phyloP scores from a whole-genome alignment of 306 rosid species.

The Rosa chinensis region DNA sequence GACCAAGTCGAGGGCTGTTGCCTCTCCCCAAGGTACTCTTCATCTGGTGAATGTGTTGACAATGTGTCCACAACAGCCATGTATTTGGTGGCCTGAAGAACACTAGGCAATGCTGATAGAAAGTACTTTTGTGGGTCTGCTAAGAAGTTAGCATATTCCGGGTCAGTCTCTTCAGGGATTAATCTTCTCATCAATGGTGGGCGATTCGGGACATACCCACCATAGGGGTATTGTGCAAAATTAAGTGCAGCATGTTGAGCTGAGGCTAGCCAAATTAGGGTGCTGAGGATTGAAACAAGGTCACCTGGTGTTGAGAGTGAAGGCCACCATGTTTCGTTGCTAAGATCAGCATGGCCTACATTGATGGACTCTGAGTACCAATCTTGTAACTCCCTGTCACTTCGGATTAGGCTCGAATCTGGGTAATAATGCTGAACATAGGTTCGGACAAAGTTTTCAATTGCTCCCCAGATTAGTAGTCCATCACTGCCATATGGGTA shows the following conservation, averaged over 20 bases:
- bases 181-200: constrained; percentile 84
- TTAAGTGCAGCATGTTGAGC: constrained; percentile 99
- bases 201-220: constrained; percentile 90
- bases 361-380: constrained; percentile 89
- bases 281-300: constrained; percentile 64
- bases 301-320: constrained; percentile 51
- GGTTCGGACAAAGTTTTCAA: constrained; percentile 70
- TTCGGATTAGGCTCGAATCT: constrained; percentile 42
- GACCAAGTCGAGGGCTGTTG: constrained; percentile 74
- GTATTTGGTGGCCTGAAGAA: constrained; percentile 59
- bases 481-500: constrained; percentile 94
- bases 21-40: constrained; percentile 92
- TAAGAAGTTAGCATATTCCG: constrained; percentile 54
- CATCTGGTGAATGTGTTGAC: constrained; percentile 89
- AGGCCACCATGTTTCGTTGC: constrained; percentile 85
- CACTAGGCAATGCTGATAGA: constrained; percentile 65
- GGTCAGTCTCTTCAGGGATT: constrained; percentile 75
- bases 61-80: constrained; percentile 95
- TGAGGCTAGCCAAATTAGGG: constrained; percentile 81
- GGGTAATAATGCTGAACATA: constrained; percentile 82
- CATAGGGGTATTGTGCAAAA: constrained; percentile 94
- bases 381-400: constrained; percentile 75
- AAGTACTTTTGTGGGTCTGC: constrained; percentile 86
- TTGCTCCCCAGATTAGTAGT: constrained; percentile 80
- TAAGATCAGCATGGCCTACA: constrained; percentile 84